phyloP scores from a whole-genome alignment of 2,329 filamentous ascomycete genomes.

The Xylaria polymorpha region DNA sequence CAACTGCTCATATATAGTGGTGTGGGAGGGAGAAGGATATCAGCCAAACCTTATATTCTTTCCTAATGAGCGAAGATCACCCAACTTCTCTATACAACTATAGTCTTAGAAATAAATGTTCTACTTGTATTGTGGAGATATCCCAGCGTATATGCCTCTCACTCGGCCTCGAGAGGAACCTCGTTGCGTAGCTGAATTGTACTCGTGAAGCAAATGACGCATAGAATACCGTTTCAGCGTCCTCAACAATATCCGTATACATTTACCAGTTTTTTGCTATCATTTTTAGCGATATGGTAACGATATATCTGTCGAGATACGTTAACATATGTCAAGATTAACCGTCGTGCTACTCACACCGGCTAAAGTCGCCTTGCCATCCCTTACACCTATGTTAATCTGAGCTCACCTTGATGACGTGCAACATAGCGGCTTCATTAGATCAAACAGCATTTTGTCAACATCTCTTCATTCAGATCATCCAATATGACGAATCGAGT shows the following conservation, averaged over 20 bases:
- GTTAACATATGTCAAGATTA: neutral
- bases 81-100: neutral
- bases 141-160: neutral
- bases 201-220: neutral
- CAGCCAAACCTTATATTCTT: too few species aligned
- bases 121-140: neutral
- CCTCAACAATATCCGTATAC: neutral
- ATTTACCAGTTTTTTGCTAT: neutral
- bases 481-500: conserved; percentile 6
- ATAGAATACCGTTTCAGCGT: neutral
- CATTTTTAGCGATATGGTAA: neutral
- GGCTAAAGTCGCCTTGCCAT: conserved; percentile 15
- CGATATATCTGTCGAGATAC: too few species aligned
- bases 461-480: neutral
- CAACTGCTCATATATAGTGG: neutral
- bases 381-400: neutral
- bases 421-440: neutral
- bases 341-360: neutral
- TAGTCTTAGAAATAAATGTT: neutral
- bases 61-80: neutral
- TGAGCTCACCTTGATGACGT: neutral
- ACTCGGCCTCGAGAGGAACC: too few species aligned
- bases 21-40: neutral
- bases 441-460: neutral
- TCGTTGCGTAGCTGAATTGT: neutral